A percentile compares a stretch with the other conserved stretches of the same genome.
These are phyloP conservation scores for Wallacemonas rigidus DNA, from an alignment of 208 protist species.

Conservation along the genomic window DNA sequence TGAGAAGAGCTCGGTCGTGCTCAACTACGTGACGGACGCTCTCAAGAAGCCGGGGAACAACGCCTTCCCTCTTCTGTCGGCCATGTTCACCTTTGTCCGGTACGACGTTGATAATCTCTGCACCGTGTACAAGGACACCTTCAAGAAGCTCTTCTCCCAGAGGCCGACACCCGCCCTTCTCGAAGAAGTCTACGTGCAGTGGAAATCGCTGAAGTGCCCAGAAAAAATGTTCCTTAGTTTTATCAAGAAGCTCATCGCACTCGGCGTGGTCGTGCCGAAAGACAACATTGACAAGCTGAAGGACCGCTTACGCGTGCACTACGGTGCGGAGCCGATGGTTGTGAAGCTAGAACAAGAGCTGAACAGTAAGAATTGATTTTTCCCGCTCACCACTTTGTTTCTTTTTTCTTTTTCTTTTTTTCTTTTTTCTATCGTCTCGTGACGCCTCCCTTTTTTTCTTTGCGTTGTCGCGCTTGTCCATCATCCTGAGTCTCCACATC, in stretches of 20 bases:
- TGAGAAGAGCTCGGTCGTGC: slow-evolving; percentile 16
- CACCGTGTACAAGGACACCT: slow-evolving; percentile 52
- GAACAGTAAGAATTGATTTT: slow-evolving; percentile 22
- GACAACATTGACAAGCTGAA: slow-evolving; percentile 56
- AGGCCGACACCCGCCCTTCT: slow-evolving; percentile 42
- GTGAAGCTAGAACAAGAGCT: slow-evolving; percentile 41
- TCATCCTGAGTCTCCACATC: too few relatives aligned
- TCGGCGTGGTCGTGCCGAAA: slow-evolving; percentile 27
- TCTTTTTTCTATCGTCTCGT: slow-evolving; percentile 10
- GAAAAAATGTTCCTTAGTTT: slow-evolving; percentile 54
- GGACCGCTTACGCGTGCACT: slow-evolving; percentile 36
- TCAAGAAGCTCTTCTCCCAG: slow-evolving; percentile 64
- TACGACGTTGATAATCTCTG: slow-evolving; percentile 74
- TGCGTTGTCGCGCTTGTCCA: too few relatives aligned
- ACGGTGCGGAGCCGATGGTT: slow-evolving; percentile 33
- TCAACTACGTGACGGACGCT: slow-evolving; percentile 21
- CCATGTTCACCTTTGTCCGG: slow-evolving; percentile 84
- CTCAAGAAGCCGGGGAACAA: slow-evolving; percentile 29
- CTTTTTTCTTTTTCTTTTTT: slow-evolving; percentile 13
- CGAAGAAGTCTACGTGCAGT: slow-evolving; percentile 81
- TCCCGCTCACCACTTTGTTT: slow-evolving; percentile 14
- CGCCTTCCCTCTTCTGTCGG: slow-evolving; percentile 46
- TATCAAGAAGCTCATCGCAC: slow-evolving; percentile 40
- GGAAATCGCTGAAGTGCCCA: slow-evolving; percentile 51
- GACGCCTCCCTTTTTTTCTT: background rate